These are phyloP conservation scores for Penicillium diatomitis DNA, from an alignment of 495 filamentous ascomycete species.

Conservation along the genomic window DNA sequence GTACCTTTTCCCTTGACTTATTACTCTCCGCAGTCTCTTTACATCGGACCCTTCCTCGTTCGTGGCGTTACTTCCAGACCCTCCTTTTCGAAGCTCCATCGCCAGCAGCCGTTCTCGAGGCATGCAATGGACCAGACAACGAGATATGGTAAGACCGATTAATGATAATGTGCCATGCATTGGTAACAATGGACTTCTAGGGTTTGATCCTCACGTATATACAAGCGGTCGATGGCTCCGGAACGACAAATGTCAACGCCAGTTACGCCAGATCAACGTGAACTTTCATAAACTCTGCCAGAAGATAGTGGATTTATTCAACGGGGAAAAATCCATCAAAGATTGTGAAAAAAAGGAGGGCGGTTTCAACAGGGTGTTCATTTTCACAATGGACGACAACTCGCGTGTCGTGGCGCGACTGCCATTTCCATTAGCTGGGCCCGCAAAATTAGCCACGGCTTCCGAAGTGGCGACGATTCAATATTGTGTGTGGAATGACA, in stretches of 20 bases:
- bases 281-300: conserved; percentile 29
- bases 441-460: conserved; percentile 1
- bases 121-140: not conserved
- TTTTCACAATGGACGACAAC: conserved; percentile 29
- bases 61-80: not conserved
- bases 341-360: conserved; percentile 32
- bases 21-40: not conserved
- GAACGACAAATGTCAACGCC: conserved; percentile 20
- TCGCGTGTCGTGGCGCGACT: conserved; percentile 28
- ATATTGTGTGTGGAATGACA: not conserved
- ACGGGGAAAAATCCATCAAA: conserved; percentile 8
- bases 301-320: conserved; percentile 23
- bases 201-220: conserved; percentile 26
- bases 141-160: not conserved
- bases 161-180: not conserved
- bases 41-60: not conserved
- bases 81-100: not conserved
- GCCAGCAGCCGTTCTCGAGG: not conserved
- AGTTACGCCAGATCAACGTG: conserved; percentile 27
- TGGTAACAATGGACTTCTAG: conserved; percentile 2
- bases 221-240: conserved; percentile 35
- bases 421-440: conserved; percentile 27
- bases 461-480: not conserved
- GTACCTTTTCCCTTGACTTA: too few relatives aligned
- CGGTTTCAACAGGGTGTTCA: conserved; percentile 35